Evolutionary conservation across 2,329 filamentous ascomycete species (phyloP).

Genomic region (Colletotrichum caudatum): DNA sequence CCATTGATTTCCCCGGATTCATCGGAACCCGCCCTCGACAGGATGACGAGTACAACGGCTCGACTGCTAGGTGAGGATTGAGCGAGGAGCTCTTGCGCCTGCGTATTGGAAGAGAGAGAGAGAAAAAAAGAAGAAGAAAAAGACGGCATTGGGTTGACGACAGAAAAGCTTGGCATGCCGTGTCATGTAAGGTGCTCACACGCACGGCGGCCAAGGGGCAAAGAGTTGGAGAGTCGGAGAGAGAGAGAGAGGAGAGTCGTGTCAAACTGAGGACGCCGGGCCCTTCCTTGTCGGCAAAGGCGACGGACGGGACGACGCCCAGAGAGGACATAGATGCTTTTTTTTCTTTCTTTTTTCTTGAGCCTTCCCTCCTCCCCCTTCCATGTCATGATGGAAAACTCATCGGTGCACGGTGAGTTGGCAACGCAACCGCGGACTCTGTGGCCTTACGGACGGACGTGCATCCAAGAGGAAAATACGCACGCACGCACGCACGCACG

Average conservation of each 20-base stretch:
- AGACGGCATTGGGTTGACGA: slow-evolving; percentile 23
- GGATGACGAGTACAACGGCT: background rate
- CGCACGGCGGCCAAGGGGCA: background rate
- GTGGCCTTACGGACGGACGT: background rate
- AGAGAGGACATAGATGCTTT: background rate
- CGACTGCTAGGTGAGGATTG: slow-evolving; percentile 15
- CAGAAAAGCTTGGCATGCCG: slow-evolving; percentile 35
- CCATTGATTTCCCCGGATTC: slow-evolving; percentile 9
- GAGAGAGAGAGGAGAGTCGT: background rate
- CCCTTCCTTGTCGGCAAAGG: background rate
- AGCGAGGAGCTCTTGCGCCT: slow-evolving; percentile 8
- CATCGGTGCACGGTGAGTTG: slow-evolving; percentile 34
- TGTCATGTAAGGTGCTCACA: slow-evolving; percentile 18
- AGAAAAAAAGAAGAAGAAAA: background rate
- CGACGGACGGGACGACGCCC: background rate
- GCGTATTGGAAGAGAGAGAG: background rate
- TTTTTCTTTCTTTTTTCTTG: slow-evolving; percentile 1
- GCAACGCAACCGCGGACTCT: slow-evolving; percentile 16
- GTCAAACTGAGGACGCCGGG: slow-evolving; percentile 10
- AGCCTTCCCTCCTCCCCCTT: background rate
- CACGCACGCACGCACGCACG: background rate
- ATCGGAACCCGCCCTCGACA: background rate
- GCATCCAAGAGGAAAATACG: background rate
- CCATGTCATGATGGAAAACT: slow-evolving; percentile 30
- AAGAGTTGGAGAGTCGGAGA: background rate